Base-by-base conservation (phyloP, 2,329 filamentous ascomycete genomes). In the Colletotrichum cuscutae region DNA sequence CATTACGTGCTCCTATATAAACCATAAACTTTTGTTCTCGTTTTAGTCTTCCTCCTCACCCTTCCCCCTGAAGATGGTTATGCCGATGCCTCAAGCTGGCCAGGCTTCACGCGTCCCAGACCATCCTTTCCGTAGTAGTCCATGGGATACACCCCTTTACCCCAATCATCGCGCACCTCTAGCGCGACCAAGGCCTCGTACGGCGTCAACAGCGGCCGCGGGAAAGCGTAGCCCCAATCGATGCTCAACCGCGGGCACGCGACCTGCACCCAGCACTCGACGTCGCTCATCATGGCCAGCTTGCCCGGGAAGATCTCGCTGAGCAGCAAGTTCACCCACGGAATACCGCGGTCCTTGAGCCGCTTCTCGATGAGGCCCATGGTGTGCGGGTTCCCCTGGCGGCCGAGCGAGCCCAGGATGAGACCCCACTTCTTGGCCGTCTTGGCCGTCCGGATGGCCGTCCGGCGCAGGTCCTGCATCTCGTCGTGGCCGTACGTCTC, bases 261-360 rank as follows among this genome's bases (percentile, higher is more conserved):
- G 63, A 99, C 95, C 83, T 99, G 97, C 52, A 99, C 96, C 97
- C 97, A 99, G 78, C 95, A 97, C 80, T 98, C 96, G 2, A 99
- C 94, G 79, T 98, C 96, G 35, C 85, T 84, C 95, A 99, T 98
- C 86, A 97, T 91, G 0, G 94, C 95, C 76, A 99, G 84, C 84
- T 98, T 99, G 0, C 95, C 95, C 0, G 97, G 97, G 81, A 98
- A 98, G 67, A 99, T 98, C 85, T 99, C 97, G 75, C 93, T 97
- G 4, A 99, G 88, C 11, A 98, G 85, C 1, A 99, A 81, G 76
- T 97, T 96, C 53, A 99, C 89, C 78, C 92, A 95, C 0, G 94
- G 93, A 12, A 97, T 93, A 0, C 93, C 93, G 73, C 89, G 87
- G 56, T 90, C 88, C 26, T 87, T 88, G 3, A 99, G 87, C 73